A percentile compares a stretch with the other conserved stretches of the same genome.
phyloP scores from a whole-genome alignment of 345 rosid species.

The Aurinia saxatilis region DNA sequence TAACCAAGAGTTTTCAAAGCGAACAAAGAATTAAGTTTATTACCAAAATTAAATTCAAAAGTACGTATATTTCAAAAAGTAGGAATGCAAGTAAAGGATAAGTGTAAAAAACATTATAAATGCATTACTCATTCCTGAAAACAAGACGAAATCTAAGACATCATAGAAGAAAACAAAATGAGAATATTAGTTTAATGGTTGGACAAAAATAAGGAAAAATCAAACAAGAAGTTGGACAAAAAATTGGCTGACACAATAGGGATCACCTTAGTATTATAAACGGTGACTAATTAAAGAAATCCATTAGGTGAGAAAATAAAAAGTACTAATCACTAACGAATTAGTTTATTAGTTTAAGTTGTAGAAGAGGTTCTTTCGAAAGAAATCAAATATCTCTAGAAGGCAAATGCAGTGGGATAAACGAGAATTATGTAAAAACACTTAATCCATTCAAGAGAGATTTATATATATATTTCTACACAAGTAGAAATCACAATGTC shows the following conservation, averaged over 20 bases:
- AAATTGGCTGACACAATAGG: not conserved
- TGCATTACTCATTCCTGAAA: slow-evolving; percentile 2
- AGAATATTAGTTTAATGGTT: not conserved
- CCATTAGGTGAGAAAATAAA: slow-evolving; percentile 2
- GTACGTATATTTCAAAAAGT: not conserved
- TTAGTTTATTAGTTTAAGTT: not conserved
- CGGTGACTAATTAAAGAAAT: not conserved
- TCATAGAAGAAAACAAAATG: not conserved
- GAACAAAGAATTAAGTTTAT: not conserved
- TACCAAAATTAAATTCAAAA: not conserved
- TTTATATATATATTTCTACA: no score
- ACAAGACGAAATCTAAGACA: slow-evolving; percentile 10
- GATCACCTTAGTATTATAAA: not conserved
- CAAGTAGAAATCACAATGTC: no score
- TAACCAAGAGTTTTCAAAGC: not conserved
- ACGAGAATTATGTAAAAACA: no score
- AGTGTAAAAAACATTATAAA: not conserved
- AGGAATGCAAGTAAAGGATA: not conserved
- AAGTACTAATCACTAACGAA: not conserved
- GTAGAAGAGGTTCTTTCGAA: no score
- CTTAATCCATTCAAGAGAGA: no score
- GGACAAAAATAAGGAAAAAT: not conserved
- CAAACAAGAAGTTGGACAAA: not conserved
- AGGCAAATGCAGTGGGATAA: no score
- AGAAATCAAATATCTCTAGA: no score